Evolutionary conservation across 2,329 filamentous ascomycete genomes (phyloP).

Genomic region (Calycina marina): DNA sequence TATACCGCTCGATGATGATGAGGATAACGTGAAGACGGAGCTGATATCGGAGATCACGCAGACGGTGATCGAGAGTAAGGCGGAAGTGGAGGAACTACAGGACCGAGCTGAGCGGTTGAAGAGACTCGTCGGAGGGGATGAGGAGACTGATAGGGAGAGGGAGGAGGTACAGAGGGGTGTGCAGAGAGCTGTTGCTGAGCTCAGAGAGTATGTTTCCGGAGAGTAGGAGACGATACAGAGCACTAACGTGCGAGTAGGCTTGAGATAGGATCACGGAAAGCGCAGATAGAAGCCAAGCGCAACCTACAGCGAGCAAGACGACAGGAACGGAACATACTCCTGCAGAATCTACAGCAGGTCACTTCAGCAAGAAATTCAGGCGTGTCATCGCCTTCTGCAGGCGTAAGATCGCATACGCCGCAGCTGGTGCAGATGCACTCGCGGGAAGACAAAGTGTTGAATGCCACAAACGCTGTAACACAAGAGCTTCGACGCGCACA

Average conservation of each 20-base stretch:
- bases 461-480: slow-evolving; percentile 73
- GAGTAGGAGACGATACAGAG: neutral
- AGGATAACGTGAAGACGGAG: slow-evolving; percentile 47
- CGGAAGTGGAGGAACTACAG: too few relatives aligned
- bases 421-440: slow-evolving; percentile 11
- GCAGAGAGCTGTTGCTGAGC: slow-evolving; percentile 51
- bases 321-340: slow-evolving; percentile 62
- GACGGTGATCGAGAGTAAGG: too few relatives aligned
- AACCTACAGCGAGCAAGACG: slow-evolving; percentile 59
- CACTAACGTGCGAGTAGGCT: slow-evolving; percentile 6
- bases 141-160: slow-evolving; percentile 48
- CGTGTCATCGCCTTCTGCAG: slow-evolving; percentile 23
- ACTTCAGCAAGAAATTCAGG: slow-evolving; percentile 10
- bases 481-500: slow-evolving; percentile 73
- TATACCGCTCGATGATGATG: slow-evolving; percentile 31
- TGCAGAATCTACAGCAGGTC: slow-evolving; percentile 41
- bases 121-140: too few relatives aligned
- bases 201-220: slow-evolving; percentile 42
- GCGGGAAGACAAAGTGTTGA: slow-evolving; percentile 58
- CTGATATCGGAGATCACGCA: slow-evolving; percentile 70
- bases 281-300: slow-evolving; percentile 65
- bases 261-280: slow-evolving; percentile 56
- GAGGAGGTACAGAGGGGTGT: slow-evolving; percentile 52
- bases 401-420: slow-evolving; percentile 19
- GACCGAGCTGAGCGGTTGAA: too few relatives aligned